Evolutionary conservation across 2,329 filamentous ascomycete species (phyloP), one percentile per base, ranked within the genome.

Genomic region (Purpureocillium lavendulum): DNA sequence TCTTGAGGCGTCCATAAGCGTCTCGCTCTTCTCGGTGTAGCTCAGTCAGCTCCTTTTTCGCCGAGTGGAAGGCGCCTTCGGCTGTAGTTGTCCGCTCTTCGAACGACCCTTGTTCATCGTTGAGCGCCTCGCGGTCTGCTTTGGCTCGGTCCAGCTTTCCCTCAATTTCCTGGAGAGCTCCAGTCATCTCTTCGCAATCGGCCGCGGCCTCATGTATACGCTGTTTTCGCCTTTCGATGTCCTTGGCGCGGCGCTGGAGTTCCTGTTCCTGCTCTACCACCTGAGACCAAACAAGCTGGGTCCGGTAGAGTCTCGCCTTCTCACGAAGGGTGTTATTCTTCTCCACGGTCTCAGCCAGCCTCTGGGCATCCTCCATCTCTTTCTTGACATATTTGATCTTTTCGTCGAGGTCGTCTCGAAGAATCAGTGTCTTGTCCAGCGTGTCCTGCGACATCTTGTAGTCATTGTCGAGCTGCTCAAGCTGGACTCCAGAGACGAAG

Each of bases 401-500:
- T 34, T 54, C 51, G 1, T 53, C 45, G 1, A 65, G 52, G 35
- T 65, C 61, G 1, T 64, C 60, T 32, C 59, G 55, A 17, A 64
- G 48, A n/a, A 57, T 41, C 2, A 61, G 41, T 3, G 60, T 86
- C 28, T 76, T 76, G 47, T 95, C 84, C 15, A 92, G 70, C 4
- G 77, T 82, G 48, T 94, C 83, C 44, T 84, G 80, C 12, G 96
- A 79, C 41, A 95, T 69, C 42, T 81, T 77, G 60, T 98, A 98
- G 55, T 98, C 92, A 45, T 87, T 82, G 56, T 95, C 87, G 9
- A 98, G 72, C 50, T 90, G 83, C 57, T 97, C 87, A 1, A 98
- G 75, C 52, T 97, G 89, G 1, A 95, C 94, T 18, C 92, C 92
- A 51, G 89, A 87, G 44, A 95, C 76, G 56, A 98, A 98, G 54